These are phyloP conservation scores for Phytophthora quininea DNA, from an alignment of 352 stramenopile species.

Conservation along the genomic window DNA sequence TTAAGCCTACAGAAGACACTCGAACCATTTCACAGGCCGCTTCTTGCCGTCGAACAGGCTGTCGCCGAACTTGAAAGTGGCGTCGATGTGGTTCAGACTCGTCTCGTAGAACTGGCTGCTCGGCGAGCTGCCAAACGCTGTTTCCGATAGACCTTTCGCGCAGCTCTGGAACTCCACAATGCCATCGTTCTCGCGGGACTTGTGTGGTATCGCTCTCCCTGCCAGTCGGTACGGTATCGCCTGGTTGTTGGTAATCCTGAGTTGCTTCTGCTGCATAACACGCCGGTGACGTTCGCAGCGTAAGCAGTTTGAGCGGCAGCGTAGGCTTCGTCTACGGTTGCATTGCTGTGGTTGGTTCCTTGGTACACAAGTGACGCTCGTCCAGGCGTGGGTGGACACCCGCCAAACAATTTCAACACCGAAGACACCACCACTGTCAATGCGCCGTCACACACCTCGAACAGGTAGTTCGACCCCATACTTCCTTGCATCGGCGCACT, in stretches of 20 bases:
- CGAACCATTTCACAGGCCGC: neutral
- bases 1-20: neutral
- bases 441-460: constrained; percentile 39
- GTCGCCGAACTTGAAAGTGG: neutral
- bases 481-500: constrained; percentile 48
- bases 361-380: neutral
- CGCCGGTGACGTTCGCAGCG: neutral
- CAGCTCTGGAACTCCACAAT: neutral
- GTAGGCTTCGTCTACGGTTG: neutral
- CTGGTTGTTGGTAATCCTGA: neutral
- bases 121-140: constrained; percentile 16
- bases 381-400: neutral
- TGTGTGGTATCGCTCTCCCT: no score
- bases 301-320: neutral
- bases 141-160: neutral
- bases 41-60: neutral
- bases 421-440: constrained; percentile 12
- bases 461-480: constrained; percentile 57
- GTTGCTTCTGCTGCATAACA: neutral
- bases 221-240: neutral
- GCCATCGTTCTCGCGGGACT: neutral
- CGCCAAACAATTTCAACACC: neutral
- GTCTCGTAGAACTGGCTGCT: neutral
- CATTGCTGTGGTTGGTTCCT: neutral
- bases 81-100: neutral